Percentiles rank a stretch among this genome's conserved stretches.
Conservation (phyloP, 2,329 filamentous ascomycete species). For the Fonsecaea pedrosoi region DNA sequence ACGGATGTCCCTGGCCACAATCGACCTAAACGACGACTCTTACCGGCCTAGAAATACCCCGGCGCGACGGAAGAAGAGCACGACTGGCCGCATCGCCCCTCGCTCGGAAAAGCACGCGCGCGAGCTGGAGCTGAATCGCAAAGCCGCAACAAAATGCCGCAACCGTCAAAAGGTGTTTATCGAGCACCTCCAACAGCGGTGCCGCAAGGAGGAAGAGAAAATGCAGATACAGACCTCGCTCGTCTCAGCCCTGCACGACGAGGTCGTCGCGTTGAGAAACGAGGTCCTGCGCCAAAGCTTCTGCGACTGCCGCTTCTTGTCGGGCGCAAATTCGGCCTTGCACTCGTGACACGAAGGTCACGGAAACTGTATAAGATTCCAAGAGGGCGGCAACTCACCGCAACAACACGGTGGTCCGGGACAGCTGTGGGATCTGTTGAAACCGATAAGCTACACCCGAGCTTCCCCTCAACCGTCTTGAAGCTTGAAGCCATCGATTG, state of each 20-base stretch:
- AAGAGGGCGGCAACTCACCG: not conserved
- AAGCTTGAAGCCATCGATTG: no score
- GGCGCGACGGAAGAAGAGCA: slow-evolving; percentile 16
- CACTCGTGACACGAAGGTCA: not conserved
- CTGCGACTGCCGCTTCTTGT: slow-evolving; percentile 26
- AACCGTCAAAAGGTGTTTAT: slow-evolving; percentile 33
- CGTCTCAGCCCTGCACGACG: slow-evolving; percentile 32
- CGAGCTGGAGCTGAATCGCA: slow-evolving; percentile 35
- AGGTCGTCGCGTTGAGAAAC: slow-evolving; percentile 28
- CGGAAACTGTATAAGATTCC: not conserved
- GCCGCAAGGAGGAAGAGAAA: slow-evolving; percentile 30
- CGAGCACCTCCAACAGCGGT: slow-evolving; percentile 31
- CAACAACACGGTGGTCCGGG: not conserved
- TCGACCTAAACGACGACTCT: slow-evolving; percentile 19
- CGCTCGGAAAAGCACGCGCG: slow-evolving; percentile 34
- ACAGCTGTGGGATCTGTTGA: no score
- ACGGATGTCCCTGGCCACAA: slow-evolving; percentile 26
- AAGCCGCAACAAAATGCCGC: slow-evolving; percentile 34
- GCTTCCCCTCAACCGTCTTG: no score
- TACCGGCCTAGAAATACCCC: slow-evolving; percentile 32
- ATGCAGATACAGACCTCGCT: slow-evolving; percentile 33
- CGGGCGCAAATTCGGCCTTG: not conserved
- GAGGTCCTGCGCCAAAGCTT: slow-evolving; percentile 33
- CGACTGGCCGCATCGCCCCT: slow-evolving; percentile 26
- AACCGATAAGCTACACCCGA: no score